Percentiles rank a stretch among this genome's conserved stretches.
phyloP scores from a whole-genome alignment of 306 rosid species.

The Gastrolobium bilobum region DNA sequence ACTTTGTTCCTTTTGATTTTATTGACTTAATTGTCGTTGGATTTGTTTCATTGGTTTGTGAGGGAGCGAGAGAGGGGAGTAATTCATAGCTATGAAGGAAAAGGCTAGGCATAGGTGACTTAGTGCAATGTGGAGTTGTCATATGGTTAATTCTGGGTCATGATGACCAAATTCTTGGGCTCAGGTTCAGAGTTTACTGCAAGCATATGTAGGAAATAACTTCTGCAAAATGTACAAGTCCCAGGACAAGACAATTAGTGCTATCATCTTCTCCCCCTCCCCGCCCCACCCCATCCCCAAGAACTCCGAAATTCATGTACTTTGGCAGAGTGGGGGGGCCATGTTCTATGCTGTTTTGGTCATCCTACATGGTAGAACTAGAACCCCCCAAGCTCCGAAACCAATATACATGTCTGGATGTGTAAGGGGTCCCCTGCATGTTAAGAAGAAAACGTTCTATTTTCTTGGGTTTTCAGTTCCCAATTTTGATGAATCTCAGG shows the following conservation, averaged over 20 bases:
- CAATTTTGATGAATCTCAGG: conserved; percentile 33
- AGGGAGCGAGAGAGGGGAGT: conserved; percentile 13
- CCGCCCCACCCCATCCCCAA: conserved; percentile 23
- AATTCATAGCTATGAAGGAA: conserved; percentile 18
- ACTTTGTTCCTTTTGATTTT: conserved; percentile 36
- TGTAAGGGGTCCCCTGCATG: conserved; percentile 51
- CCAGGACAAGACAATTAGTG: conserved; percentile 44
- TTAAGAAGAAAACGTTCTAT: conserved; percentile 40
- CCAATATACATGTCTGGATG: conserved; percentile 19
- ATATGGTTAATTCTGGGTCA: conserved; percentile 43
- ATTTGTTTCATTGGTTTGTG: not conserved
- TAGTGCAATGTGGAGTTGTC: conserved; percentile 44
- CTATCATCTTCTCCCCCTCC: conserved; percentile 17
- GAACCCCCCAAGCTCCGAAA: not conserved
- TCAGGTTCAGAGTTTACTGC: conserved; percentile 37
- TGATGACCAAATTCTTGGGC: conserved; percentile 44
- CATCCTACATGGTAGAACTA: not conserved
- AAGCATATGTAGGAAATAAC: conserved; percentile 46
- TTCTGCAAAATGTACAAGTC: conserved; percentile 43
- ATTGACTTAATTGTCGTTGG: not conserved
- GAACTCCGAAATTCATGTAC: conserved; percentile 33
- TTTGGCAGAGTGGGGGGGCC: conserved; percentile 40
- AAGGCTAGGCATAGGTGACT: conserved; percentile 38
- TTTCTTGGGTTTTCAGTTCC: conserved; percentile 44
- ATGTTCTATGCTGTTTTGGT: conserved; percentile 10